Evolutionary conservation across 1,284 basidiomycete species (phyloP), one percentile per base, ranked within the genome.

Genomic region (Sporisorium graminicola): DNA sequence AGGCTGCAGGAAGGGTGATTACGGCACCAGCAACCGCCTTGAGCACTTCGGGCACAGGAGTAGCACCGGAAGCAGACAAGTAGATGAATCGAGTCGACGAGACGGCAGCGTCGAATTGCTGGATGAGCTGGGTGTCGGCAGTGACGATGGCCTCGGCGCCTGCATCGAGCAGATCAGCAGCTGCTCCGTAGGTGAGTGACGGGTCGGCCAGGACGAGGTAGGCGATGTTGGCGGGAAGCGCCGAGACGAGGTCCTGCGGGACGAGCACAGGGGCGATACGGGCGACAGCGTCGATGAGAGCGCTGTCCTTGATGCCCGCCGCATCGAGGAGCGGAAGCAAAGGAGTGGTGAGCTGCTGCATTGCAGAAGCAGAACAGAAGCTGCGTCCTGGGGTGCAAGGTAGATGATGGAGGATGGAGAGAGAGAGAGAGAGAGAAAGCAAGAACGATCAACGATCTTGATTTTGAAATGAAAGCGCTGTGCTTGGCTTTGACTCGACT

Each of bases 101-200:
- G 18, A 82, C 61, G 33, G 60, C 54, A n/a, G 70, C 66, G 16
- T 76, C 77, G 18, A 80, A 76, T 29, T 61, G 65, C 47, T 68
- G 61, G 35, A 78, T 59, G 29, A 77, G 71, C 40, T 66, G 37
- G 0, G 68, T 58, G 58, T 70, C 74, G 27, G 69, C 56, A n/a
- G 73, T 74, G 46, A 82, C 71, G 50, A 83, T 58, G 13, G 79
- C 79, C 44, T 84, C 77, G 18, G 78, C 80, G 20, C 80, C 82
- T 8, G 64, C 64, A 57, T 84, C 80, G 60, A 84, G 74, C 22
- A 82, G 44, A 35, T 80, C 81, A 6, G 75, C 65, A 10, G 77
- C 80, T 4, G 57, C 62, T 27, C 80, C 78, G 62, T 75, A 74
- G 56, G 61, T 61, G 42, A 77, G 65, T 35, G 56, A 64, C 27